phyloP scores from a whole-genome alignment of 129 eudicot genomes.

The Artemisia tridentata region DNA sequence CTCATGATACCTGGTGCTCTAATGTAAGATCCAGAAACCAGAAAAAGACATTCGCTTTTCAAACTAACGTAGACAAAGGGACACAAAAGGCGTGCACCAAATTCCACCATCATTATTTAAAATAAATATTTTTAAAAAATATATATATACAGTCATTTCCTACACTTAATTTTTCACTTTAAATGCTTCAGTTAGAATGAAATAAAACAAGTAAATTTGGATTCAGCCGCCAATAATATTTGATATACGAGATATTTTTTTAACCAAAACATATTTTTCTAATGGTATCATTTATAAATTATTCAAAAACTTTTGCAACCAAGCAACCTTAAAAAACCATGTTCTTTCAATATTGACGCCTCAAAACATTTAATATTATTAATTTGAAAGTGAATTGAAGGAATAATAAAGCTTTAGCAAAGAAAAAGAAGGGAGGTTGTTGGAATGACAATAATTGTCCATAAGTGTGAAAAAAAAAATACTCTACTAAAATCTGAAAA shows the following conservation, averaged over 20 bases:
- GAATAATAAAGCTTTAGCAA: neutral
- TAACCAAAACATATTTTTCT: too few relatives aligned
- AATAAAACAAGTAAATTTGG: too few relatives aligned
- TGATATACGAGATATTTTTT: too few relatives aligned
- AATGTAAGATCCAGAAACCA: constrained; percentile 19
- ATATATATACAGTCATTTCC: too few relatives aligned
- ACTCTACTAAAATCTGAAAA: neutral
- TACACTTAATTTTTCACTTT: neutral
- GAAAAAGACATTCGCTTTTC: constrained; percentile 27
- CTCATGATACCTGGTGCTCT: too few relatives aligned
- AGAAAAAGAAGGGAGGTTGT: constrained; percentile 25
- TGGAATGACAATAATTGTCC: constrained; percentile 32
- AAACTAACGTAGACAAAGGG: constrained; percentile 27
- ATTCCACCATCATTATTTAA: constrained; percentile 18
- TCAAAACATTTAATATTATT: too few relatives aligned
- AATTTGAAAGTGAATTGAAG: constrained; percentile 12
- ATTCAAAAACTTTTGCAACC: neutral
- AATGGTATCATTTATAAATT: too few relatives aligned
- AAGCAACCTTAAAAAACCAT: neutral
- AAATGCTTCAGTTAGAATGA: neutral
- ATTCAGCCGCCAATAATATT: too few relatives aligned
- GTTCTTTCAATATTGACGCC: too few relatives aligned
- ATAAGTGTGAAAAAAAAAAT: neutral
- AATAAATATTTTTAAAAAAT: neutral
- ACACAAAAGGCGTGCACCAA: constrained; percentile 29